Percentiles rank a stretch among this genome's conserved stretches.
These are phyloP conservation scores for Penicillium coffeae DNA, from an alignment of 495 filamentous ascomycete species.

Conservation along the genomic window DNA sequence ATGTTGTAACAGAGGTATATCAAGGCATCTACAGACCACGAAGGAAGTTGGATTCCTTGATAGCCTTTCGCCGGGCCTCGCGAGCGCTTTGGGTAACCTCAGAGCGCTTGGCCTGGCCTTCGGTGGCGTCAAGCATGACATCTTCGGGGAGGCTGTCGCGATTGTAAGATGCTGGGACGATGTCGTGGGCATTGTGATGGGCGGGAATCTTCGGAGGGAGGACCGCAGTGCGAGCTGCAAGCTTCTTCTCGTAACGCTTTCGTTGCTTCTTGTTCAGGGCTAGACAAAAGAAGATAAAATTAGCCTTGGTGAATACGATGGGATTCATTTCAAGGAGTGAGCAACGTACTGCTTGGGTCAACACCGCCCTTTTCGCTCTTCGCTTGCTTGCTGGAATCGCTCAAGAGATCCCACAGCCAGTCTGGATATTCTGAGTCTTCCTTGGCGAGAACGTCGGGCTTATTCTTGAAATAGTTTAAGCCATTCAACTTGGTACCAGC, in stretches of 20 bases:
- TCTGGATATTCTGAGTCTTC: constrained; percentile 83
- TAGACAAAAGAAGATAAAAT: constrained; percentile 11
- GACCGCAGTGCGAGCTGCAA: constrained; percentile 61
- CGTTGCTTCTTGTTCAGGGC: constrained; percentile 57
- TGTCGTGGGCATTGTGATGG: constrained; percentile 78
- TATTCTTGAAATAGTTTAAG: constrained; percentile 83
- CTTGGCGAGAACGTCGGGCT: constrained; percentile 66
- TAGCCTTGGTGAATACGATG: background rate
- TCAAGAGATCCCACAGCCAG: constrained; percentile 84
- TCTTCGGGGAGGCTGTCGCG: constrained; percentile 25
- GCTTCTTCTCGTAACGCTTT: constrained; percentile 57
- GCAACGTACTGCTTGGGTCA: constrained; percentile 58
- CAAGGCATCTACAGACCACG: constrained; percentile 59
- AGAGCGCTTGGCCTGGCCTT: constrained; percentile 37
- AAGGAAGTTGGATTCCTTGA: constrained; percentile 94
- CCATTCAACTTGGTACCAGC: constrained; percentile 73
- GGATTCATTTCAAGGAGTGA: background rate
- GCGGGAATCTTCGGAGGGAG: constrained; percentile 73
- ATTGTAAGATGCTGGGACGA: constrained; percentile 56
- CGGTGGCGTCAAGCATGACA: constrained; percentile 26
- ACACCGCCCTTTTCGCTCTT: constrained; percentile 38
- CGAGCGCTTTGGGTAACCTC: constrained; percentile 57
- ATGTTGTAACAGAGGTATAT: constrained; percentile 5
- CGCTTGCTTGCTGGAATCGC: constrained; percentile 37
- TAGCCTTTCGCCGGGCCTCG: constrained; percentile 67